These are phyloP conservation scores for rapeseed (Brassica napus) DNA, from an alignment of 345 rosid species.

Conservation along the genomic window DNA sequence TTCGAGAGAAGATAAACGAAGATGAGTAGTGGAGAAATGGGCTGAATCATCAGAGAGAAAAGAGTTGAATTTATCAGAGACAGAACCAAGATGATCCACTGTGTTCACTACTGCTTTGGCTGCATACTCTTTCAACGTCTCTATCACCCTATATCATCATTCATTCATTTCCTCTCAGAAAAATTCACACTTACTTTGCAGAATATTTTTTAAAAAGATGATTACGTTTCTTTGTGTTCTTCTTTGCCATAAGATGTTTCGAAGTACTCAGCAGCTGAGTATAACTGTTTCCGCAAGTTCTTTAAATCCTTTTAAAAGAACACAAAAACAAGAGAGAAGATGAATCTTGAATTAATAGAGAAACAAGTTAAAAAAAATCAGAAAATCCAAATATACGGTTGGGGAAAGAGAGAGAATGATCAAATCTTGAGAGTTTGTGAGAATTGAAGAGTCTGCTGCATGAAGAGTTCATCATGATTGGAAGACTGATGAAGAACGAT, in stretches of 20 bases:
- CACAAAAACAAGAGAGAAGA: slow-evolving; percentile 3
- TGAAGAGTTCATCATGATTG: slow-evolving; percentile 64
- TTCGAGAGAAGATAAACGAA: slow-evolving; percentile 56
- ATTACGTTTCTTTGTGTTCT: slow-evolving; percentile 69
- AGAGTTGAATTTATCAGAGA: slow-evolving; percentile 60
- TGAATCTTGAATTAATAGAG: slow-evolving; percentile 13
- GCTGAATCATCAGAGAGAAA: slow-evolving; percentile 53
- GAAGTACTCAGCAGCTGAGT: slow-evolving; percentile 84
- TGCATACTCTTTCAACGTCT: slow-evolving; percentile 68
- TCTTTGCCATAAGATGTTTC: slow-evolving; percentile 62
- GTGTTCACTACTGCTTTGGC: slow-evolving; percentile 74
- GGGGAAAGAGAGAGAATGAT: background rate
- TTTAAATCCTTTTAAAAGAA: slow-evolving; percentile 62
- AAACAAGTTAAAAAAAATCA: background rate
- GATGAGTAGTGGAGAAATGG: slow-evolving; percentile 51
- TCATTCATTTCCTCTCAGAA: slow-evolving; percentile 10
- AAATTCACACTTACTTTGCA: background rate
- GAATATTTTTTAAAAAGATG: background rate
- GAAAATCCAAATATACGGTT: background rate
- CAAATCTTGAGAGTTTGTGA: slow-evolving; percentile 69
- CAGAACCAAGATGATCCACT: slow-evolving; percentile 88
- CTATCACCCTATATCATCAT: slow-evolving; percentile 53
- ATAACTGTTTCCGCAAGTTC: slow-evolving; percentile 68
- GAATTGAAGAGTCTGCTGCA: slow-evolving; percentile 70
- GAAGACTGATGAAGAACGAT: slow-evolving; percentile 49